Percentiles rank a stretch among this genome's conserved stretches.
phyloP scores from a whole-genome alignment of 2,329 filamentous ascomycete species.

The Ophiocordyceps robertsii region DNA sequence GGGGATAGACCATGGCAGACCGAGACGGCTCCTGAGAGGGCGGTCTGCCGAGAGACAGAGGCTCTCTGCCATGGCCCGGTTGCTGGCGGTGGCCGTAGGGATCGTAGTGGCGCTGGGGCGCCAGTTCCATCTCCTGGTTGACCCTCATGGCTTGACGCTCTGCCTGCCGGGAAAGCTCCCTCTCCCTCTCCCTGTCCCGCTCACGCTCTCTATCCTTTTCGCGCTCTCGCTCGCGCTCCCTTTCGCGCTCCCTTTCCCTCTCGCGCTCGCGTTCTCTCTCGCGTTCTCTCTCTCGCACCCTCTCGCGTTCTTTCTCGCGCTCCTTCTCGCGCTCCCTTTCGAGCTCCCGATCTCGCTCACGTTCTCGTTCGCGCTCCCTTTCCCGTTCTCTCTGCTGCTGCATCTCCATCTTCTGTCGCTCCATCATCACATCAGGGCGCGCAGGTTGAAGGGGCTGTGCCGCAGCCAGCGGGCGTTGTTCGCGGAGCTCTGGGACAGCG shows the following conservation, averaged over 20 bases:
- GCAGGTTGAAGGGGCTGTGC: slow-evolving; percentile 20
- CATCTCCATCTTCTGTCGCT: slow-evolving; percentile 19
- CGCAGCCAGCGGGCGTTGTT: slow-evolving; percentile 18
- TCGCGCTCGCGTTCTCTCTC: neutral
- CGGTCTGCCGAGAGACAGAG: slow-evolving; percentile 22
- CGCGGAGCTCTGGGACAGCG: slow-evolving; percentile 19
- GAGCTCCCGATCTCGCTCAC: neutral
- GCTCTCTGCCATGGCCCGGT: slow-evolving; percentile 27
- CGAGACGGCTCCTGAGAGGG: slow-evolving; percentile 30
- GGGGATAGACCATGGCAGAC: slow-evolving; percentile 17
- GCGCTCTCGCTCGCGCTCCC: slow-evolving; percentile 7
- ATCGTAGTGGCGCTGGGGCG: slow-evolving; percentile 28
- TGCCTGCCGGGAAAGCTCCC: slow-evolving; percentile 13
- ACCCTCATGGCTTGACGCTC: slow-evolving; percentile 21
- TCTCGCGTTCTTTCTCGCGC: neutral
- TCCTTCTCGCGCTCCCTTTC: slow-evolving; percentile 1
- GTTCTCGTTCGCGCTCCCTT: slow-evolving; percentile 7
- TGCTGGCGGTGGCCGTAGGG: slow-evolving; percentile 26
- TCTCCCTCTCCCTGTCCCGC: slow-evolving; percentile 12
- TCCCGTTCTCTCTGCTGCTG: slow-evolving; percentile 9
- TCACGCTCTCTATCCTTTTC: slow-evolving; percentile 7
- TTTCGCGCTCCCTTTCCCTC: neutral
- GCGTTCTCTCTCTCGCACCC: neutral
- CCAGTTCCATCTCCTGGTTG: slow-evolving; percentile 37
- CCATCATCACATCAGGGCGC: slow-evolving; percentile 19